Percentiles rank a stretch among this genome's conserved stretches.
Evolutionary conservation across 805 yeast species (phyloP).

Genomic region (Scheffersomyces stipitis): DNA sequence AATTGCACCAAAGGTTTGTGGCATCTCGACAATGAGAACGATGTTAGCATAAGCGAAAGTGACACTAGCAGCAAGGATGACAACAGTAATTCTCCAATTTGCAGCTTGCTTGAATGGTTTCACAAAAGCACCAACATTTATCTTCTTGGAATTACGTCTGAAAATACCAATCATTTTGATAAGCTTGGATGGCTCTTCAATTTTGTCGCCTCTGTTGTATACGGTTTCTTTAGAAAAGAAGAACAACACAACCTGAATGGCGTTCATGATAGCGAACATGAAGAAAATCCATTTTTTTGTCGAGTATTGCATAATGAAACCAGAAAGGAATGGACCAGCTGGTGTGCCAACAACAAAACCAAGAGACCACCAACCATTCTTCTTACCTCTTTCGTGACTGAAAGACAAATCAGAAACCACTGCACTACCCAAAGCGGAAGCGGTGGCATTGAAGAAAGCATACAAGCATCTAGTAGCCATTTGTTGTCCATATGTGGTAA

Average conservation of each 20-base stretch:
- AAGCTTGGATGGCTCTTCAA: conserved; percentile 1
- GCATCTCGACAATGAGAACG: conserved; percentile 21
- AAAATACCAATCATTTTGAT: background rate
- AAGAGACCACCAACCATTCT: conserved; percentile 16
- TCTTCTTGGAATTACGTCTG: conserved; percentile 1
- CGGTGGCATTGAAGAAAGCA: conserved; percentile 15
- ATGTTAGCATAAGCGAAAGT: conserved; percentile 21
- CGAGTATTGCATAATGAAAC: conserved; percentile 11
- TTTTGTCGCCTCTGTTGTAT: conserved; percentile 7
- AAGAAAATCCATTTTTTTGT: conserved; percentile 12
- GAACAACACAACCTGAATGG: conserved; percentile 11
- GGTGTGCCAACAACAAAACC: conserved; percentile 14
- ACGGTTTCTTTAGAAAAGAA: conserved; percentile 10
- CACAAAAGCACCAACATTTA: conserved; percentile 5
- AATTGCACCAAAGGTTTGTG: conserved; percentile 16
- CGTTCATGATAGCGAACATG: conserved; percentile 13
- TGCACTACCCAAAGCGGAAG: conserved; percentile 14
- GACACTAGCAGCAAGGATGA: conserved; percentile 18
- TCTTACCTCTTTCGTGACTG: conserved; percentile 15
- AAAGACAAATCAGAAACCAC: conserved; percentile 14
- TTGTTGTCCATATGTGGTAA: conserved; percentile 8
- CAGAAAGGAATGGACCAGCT: conserved; percentile 17
- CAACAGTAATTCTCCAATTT: conserved; percentile 9
- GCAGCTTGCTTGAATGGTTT: conserved; percentile 8
- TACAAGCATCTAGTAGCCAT: conserved; percentile 13